Conservation (phyloP, 129 eudicot species). For the Daucus carota region DNA sequence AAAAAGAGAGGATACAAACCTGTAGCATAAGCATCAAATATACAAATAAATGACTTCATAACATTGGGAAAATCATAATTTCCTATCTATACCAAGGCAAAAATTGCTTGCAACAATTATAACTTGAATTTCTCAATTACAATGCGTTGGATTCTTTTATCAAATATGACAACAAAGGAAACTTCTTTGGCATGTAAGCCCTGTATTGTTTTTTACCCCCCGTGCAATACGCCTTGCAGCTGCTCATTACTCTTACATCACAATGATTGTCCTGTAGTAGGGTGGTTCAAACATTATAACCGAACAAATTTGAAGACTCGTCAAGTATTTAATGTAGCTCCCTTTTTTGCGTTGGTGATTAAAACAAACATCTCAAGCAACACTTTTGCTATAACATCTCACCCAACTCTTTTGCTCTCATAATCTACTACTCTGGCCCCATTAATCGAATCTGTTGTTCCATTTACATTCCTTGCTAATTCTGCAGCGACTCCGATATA, state of each 20-base stretch:
- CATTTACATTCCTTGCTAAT: constrained; percentile 23
- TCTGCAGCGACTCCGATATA: constrained; percentile 78
- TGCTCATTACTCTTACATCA: background rate
- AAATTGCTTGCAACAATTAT: background rate
- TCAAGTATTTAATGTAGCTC: background rate
- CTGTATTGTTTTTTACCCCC: background rate
- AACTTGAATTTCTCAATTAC: background rate
- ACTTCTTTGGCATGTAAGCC: background rate
- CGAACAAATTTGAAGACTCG: background rate
- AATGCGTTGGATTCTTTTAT: background rate
- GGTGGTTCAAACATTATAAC: background rate
- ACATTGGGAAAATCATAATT: background rate
- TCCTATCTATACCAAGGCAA: background rate
- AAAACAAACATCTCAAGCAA: background rate
- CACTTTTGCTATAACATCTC: constrained; percentile 1
- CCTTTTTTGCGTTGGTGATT: background rate
- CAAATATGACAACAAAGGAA: background rate
- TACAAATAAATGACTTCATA: background rate
- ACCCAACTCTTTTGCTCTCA: constrained; percentile 7
- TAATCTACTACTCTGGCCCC: constrained; percentile 17
- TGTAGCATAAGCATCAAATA: background rate
- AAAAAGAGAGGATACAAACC: background rate
- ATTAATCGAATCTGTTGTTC: constrained; percentile 25
- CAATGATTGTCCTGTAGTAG: background rate
- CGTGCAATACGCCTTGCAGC: background rate